Conservation (phyloP, 1,139 yeast species). For the Hemisphaericaspora subhashii region DNA sequence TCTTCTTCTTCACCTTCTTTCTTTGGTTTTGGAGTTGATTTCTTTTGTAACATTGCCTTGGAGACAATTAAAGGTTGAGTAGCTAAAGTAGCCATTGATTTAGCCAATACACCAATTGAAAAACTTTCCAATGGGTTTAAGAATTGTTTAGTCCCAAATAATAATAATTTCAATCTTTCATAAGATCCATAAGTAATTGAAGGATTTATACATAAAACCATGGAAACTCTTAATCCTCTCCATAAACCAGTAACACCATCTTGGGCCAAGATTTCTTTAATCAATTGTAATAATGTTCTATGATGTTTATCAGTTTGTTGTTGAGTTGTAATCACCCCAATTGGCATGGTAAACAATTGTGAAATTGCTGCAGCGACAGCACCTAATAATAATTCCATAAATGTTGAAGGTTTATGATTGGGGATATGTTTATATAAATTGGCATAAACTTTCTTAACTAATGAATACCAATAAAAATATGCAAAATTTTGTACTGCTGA, state of each 20-base stretch:
- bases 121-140: constrained; percentile 71
- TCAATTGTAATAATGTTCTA: constrained; percentile 46
- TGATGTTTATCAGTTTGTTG: constrained; percentile 65
- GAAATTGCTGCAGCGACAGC: constrained; percentile 85
- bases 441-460: constrained; percentile 62
- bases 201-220: constrained; percentile 80
- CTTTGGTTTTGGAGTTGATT: constrained; percentile 14
- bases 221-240: constrained; percentile 81
- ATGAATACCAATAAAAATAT: constrained; percentile 84
- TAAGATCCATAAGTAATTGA: constrained; percentile 85
- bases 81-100: constrained; percentile 73
- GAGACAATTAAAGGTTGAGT: constrained; percentile 88
- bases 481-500: constrained; percentile 81
- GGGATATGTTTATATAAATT: constrained; percentile 40
- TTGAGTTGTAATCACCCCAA: constrained; percentile 78
- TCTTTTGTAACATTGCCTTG: constrained; percentile 75
- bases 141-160: constrained; percentile 47
- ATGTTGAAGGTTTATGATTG: constrained; percentile 51
- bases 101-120: constrained; percentile 74
- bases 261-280: constrained; percentile 57
- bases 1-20: constrained; percentile 10
- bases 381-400: constrained; percentile 74
- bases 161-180: constrained; percentile 61
- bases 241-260: constrained; percentile 77
- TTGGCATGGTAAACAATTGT: constrained; percentile 80